A percentile compares a stretch with the other conserved stretches of the same genome.
These are phyloP conservation scores for Phoma sp. DNA, from an alignment of 2,329 filamentous ascomycete species.

Conservation along the genomic window DNA sequence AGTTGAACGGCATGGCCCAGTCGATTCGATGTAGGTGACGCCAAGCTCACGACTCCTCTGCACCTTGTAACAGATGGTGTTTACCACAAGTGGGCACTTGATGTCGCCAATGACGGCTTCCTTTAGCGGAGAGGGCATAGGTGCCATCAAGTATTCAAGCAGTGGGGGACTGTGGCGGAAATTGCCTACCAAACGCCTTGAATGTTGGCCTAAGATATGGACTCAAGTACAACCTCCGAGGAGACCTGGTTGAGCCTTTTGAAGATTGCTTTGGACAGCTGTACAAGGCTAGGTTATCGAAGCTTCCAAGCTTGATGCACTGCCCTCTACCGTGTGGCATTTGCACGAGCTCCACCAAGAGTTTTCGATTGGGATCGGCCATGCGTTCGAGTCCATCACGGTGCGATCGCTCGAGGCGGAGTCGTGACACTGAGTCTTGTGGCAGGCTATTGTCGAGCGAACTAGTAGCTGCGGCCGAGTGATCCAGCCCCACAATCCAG, in stretches of 20 bases:
- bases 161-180: not conserved
- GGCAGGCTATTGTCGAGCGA: not conserved
- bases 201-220: not conserved
- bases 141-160: not conserved
- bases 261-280: not conserved
- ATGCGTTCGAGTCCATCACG: not conserved
- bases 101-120: not conserved
- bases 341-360: not conserved
- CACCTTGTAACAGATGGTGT: not conserved
- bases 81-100: not conserved
- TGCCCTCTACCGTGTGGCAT: not conserved
- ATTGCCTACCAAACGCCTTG: no score
- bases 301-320: not conserved
- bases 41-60: not conserved
- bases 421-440: not conserved
- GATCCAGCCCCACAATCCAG: not conserved
- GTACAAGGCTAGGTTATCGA: not conserved
- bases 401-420: not conserved
- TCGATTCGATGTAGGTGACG: not conserved
- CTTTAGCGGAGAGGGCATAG: not conserved
- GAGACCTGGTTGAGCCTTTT: not conserved
- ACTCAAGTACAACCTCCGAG: not conserved
- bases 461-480: not conserved
- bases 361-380: not conserved
- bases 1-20: not conserved